phyloP scores from a whole-genome alignment of 1,139 yeast species.

The Meyerozyma carpophila region DNA sequence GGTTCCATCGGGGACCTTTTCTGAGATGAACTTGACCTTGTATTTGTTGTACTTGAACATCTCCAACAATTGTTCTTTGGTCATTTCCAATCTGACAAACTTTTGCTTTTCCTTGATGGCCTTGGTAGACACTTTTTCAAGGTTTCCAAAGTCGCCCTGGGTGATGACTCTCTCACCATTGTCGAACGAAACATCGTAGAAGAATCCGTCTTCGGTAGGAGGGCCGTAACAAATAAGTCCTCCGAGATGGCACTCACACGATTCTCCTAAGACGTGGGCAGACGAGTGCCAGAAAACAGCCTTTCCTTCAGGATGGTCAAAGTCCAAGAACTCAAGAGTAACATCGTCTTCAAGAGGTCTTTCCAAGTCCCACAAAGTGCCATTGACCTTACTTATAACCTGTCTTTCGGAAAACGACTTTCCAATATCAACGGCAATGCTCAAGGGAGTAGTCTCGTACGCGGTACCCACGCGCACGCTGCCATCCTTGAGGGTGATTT shows the following conservation, averaged over 20 bases:
- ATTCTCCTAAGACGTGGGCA: conserved; percentile 98
- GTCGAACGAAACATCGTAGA: conserved; percentile 92
- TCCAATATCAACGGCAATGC: conserved; percentile 79
- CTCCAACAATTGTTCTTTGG: conserved; percentile 84
- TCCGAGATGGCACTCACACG: conserved; percentile 94
- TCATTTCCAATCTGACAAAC: conserved; percentile 87
- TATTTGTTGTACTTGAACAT: conserved; percentile 97
- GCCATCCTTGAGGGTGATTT: conserved; percentile 85
- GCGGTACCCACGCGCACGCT: conserved; percentile 70
- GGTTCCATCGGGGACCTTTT: conserved; percentile 94
- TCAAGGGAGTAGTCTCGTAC: conserved; percentile 88
- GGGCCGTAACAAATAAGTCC: conserved; percentile 90
- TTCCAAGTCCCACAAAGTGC: conserved; percentile 89
- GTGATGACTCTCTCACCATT: conserved; percentile 69
- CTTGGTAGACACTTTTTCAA: conserved; percentile 84
- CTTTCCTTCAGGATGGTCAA: conserved; percentile 79
- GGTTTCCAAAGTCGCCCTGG: conserved; percentile 74
- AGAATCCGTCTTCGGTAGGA: conserved; percentile 96
- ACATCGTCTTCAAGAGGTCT: conserved; percentile 83
- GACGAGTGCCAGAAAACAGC: conserved; percentile 98
- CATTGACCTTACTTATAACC: conserved; percentile 87
- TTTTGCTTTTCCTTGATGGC: conserved; percentile 95
- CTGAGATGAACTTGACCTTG: conserved; percentile 80
- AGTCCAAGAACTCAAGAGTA: conserved; percentile 63
- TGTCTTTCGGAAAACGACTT: conserved; percentile 79